Percentiles rank a stretch among this genome's conserved stretches.
Evolutionary conservation across 495 filamentous ascomycete genomes (phyloP).

Genomic region (Trichoderma parareesei): DNA sequence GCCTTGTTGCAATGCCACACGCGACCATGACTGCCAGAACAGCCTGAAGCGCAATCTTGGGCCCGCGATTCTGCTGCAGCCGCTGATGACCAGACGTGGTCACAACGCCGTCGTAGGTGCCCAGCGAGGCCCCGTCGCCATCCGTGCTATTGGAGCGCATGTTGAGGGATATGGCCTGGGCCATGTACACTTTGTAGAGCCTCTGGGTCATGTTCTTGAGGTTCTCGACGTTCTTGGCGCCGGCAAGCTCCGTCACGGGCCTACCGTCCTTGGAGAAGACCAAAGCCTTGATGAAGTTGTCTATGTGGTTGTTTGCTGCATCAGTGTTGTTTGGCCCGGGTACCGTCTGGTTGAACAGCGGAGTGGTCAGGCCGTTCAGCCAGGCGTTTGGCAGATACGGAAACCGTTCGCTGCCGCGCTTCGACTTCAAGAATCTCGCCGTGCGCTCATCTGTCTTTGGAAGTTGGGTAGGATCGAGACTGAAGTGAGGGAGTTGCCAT

Average conservation of each 20-base stretch:
- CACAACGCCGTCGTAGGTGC: background rate
- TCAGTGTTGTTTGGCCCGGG: slow-evolving; percentile 1
- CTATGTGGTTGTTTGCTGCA: background rate
- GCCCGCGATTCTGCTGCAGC: slow-evolving; percentile 5
- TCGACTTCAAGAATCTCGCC: background rate
- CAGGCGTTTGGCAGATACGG: slow-evolving; percentile 9
- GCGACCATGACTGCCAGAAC: slow-evolving; percentile 5
- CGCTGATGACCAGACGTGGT: slow-evolving; percentile 3
- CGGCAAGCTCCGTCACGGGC: background rate
- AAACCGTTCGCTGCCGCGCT: background rate
- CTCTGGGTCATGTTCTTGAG: background rate
- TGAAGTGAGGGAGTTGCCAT: background rate
- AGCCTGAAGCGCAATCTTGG: slow-evolving; percentile 10
- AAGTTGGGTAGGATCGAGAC: background rate
- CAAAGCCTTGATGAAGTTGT: background rate
- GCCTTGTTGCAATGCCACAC: slow-evolving; percentile 7
- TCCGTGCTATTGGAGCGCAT: slow-evolving; percentile 1
- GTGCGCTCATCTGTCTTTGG: slow-evolving; percentile 1
- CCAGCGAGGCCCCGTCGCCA: background rate
- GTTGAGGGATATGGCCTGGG: slow-evolving; percentile 9
- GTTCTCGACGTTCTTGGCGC: background rate
- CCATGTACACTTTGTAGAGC: slow-evolving; percentile 3
- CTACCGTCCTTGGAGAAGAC: background rate
- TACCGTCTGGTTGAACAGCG: background rate
- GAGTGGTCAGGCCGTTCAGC: background rate